phyloP scores from a whole-genome alignment of 495 filamentous ascomycete genomes.

The Chaetomium fimeti region DNA sequence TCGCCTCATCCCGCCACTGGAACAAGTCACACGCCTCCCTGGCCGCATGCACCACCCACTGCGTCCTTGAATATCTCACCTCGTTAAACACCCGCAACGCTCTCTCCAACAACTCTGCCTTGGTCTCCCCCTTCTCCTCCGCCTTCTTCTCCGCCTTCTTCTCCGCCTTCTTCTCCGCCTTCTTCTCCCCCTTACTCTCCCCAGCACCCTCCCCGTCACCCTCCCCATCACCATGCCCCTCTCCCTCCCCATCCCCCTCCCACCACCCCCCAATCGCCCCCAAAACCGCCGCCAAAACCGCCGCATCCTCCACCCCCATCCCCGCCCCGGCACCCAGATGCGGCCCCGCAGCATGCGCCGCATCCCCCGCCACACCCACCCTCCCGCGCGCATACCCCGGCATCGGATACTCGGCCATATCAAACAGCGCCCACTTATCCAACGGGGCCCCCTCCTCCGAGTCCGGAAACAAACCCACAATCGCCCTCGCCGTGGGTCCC shows the following conservation, averaged over 20 bases:
- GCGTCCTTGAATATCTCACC: constrained; percentile 39
- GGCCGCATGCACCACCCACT: constrained; percentile 40
- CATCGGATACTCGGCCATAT: constrained; percentile 47
- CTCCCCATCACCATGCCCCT: too few relatives aligned
- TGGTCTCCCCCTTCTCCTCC: not conserved
- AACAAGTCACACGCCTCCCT: constrained; percentile 42
- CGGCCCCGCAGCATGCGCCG: constrained; percentile 43
- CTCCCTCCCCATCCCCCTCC: not conserved
- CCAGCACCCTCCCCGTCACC: constrained; percentile 5
- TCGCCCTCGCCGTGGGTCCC: constrained; percentile 37
- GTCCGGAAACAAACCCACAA: constrained; percentile 47
- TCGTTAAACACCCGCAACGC: constrained; percentile 44
- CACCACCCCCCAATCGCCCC: constrained; percentile 21
- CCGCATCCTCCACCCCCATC: constrained; percentile 55
- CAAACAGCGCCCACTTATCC: constrained; percentile 59
- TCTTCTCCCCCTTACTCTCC: not conserved
- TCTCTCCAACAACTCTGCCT: constrained; percentile 24
- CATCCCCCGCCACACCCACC: constrained; percentile 52
- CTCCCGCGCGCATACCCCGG: constrained; percentile 40
- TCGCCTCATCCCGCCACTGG: constrained; percentile 38
- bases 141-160: too few relatives aligned
- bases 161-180: too few relatives aligned
- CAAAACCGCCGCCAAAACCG: constrained; percentile 46
- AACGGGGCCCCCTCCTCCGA: constrained; percentile 26
- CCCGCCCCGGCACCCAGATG: constrained; percentile 57